These are phyloP conservation scores for Styphnolobium japonicum DNA, from an alignment of 306 rosid species.

Conservation along the genomic window DNA sequence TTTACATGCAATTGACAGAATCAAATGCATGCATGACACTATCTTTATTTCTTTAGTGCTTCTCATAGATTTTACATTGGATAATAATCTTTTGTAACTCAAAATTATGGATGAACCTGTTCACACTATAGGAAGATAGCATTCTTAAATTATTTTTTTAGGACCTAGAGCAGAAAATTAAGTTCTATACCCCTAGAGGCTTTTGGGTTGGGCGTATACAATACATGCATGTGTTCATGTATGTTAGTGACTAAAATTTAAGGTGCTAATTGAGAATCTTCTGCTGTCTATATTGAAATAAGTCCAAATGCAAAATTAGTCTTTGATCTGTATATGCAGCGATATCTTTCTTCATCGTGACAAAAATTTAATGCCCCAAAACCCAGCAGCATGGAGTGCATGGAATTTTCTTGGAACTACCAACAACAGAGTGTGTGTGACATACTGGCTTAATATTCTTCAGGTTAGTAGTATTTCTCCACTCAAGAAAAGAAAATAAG, in stretches of 20 bases:
- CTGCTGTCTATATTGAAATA: slow-evolving; percentile 8
- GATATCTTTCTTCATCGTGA: slow-evolving; percentile 93
- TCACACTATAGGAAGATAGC: neutral
- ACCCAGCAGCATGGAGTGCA: slow-evolving; percentile 95
- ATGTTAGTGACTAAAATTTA: neutral
- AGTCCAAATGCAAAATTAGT: slow-evolving; percentile 38
- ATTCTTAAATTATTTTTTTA: neutral
- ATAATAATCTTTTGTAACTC: neutral
- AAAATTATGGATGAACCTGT: neutral
- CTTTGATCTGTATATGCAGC: slow-evolving; percentile 66
- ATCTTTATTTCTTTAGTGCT: neutral
- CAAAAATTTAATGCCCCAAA: slow-evolving; percentile 83
- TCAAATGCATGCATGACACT: neutral
- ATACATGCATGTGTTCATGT: neutral
- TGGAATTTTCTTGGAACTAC: slow-evolving; percentile 88
- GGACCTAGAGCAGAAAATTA: neutral
- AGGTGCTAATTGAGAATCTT: slow-evolving; percentile 12
- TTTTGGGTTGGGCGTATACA: neutral
- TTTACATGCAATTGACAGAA: neutral
- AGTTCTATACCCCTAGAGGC: neutral
- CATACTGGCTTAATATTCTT: slow-evolving; percentile 94
- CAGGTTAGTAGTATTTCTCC: slow-evolving; percentile 64
- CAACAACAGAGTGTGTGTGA: slow-evolving; percentile 63
- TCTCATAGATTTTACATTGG: neutral
- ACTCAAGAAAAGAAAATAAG: neutral